A percentile compares a stretch with the other conserved stretches of the same genome.
Conservation (phyloP, 805 yeast species). For the Scheffersomyces lignosus region DNA sequence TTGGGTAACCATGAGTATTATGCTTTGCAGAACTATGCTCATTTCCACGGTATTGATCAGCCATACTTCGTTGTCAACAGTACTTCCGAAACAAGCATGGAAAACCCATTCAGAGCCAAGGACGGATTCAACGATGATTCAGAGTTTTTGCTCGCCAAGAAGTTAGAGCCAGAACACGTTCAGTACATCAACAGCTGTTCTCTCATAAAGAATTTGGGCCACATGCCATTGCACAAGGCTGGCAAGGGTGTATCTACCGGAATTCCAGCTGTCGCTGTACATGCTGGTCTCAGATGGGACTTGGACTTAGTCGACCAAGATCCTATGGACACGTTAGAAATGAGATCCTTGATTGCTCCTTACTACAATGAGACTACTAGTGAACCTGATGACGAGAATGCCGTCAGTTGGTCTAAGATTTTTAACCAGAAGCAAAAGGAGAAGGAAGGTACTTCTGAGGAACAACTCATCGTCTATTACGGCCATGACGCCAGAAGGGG, state of each 20-base stretch:
- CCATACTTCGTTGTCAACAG: slow-evolving; percentile 23
- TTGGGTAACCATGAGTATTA: slow-evolving; percentile 89
- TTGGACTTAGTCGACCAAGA: slow-evolving; percentile 54
- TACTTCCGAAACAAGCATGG: background rate
- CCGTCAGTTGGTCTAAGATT: slow-evolving; percentile 56
- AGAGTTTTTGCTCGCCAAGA: slow-evolving; percentile 49
- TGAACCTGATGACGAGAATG: slow-evolving; percentile 32
- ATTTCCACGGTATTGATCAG: slow-evolving; percentile 48
- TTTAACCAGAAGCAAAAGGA: slow-evolving; percentile 49
- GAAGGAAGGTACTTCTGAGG: slow-evolving; percentile 28
- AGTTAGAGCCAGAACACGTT: slow-evolving; percentile 60
- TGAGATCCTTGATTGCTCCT: slow-evolving; percentile 70
- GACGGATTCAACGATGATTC: slow-evolving; percentile 33
- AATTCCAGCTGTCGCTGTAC: slow-evolving; percentile 60
- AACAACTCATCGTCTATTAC: slow-evolving; percentile 56
- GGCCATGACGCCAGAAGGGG: slow-evolving; percentile 91
- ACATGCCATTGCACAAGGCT: slow-evolving; percentile 45
- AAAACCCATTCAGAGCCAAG: background rate
- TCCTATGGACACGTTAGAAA: slow-evolving; percentile 62
- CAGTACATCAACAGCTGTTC: slow-evolving; percentile 62
- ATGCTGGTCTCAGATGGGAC: slow-evolving; percentile 80
- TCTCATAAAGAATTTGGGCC: slow-evolving; percentile 60
- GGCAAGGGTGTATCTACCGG: slow-evolving; percentile 28
- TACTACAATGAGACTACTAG: slow-evolving; percentile 59
- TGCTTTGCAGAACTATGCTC: slow-evolving; percentile 63